A percentile compares a stretch with the other conserved stretches of the same genome.
Evolutionary conservation across 345 rosid genomes (phyloP).

Genomic region (Noccaea bulbosa): DNA sequence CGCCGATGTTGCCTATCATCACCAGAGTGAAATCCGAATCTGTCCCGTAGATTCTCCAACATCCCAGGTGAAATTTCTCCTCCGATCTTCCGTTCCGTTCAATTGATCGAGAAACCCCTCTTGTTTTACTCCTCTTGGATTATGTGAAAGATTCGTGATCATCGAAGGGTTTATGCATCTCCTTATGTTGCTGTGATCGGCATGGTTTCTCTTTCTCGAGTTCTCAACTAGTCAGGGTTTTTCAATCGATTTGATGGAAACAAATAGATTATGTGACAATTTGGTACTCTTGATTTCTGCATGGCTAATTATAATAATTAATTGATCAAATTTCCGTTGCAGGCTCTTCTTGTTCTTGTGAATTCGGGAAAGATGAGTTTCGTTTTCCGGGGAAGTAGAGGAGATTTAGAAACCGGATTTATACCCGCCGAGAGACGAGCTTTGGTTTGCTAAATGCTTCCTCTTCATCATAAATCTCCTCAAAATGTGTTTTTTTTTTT

Average conservation of each 20-base stretch:
- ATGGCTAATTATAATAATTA: neutral
- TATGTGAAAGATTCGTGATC: constrained; percentile 8
- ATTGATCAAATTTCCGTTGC: constrained; percentile 1
- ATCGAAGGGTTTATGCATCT: neutral
- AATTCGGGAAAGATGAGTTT: constrained; percentile 65
- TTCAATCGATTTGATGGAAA: constrained; percentile 7
- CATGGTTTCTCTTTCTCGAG: constrained; percentile 22
- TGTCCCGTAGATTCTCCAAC: constrained; percentile 20
- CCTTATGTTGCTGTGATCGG: constrained; percentile 12
- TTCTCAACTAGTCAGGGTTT: constrained; percentile 4
- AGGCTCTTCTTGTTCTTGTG: constrained; percentile 34
- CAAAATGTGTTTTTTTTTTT: neutral
- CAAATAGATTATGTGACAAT: constrained; percentile 7
- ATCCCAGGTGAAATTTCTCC: constrained; percentile 32
- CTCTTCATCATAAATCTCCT: neutral
- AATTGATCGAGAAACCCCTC: constrained; percentile 15
- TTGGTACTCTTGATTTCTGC: constrained; percentile 17
- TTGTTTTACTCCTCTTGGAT: neutral
- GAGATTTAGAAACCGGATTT: constrained; percentile 81
- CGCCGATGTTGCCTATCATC: constrained; percentile 18
- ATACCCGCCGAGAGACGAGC: constrained; percentile 76
- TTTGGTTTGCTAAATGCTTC: constrained; percentile 52
- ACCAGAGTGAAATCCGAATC: constrained; percentile 15
- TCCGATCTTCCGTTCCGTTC: constrained; percentile 20
- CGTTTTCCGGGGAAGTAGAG: constrained; percentile 78